A percentile compares a stretch with the other conserved stretches of the same genome.
phyloP scores from a whole-genome alignment of 805 yeast genomes.

The Saccharomycopsis synnaedendra region DNA sequence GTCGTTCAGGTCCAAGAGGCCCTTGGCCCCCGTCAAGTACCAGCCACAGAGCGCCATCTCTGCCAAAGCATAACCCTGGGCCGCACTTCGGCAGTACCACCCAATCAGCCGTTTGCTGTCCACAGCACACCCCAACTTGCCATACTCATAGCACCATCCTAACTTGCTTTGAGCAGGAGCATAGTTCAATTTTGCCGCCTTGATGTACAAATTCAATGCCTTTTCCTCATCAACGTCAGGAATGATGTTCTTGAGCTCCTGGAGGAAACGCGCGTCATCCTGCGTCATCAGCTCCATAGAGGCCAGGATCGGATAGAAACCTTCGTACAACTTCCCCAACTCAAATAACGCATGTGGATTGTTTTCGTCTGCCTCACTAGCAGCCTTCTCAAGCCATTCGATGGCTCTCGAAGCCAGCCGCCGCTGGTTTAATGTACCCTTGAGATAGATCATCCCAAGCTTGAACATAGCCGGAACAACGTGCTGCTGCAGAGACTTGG shows the following conservation, averaged over 20 bases:
- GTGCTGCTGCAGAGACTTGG: slow-evolving; percentile 49
- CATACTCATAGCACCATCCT: slow-evolving; percentile 67
- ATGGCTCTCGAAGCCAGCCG: slow-evolving; percentile 33
- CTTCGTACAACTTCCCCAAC: slow-evolving; percentile 43
- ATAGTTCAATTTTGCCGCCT: slow-evolving; percentile 50
- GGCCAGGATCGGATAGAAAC: slow-evolving; percentile 24
- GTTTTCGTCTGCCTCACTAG: slow-evolving; percentile 28
- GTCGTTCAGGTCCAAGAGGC: slow-evolving; percentile 41
- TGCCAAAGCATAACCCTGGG: slow-evolving; percentile 51
- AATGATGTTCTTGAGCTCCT: slow-evolving; percentile 23
- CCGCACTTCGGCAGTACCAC: slow-evolving; percentile 66
- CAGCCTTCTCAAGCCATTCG: slow-evolving; percentile 41
- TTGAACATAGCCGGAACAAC: slow-evolving; percentile 63
- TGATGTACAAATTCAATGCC: slow-evolving; percentile 42
- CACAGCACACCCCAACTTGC: slow-evolving; percentile 39
- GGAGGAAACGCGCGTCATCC: slow-evolving; percentile 24
- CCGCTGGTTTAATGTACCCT: slow-evolving; percentile 32
- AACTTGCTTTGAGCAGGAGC: slow-evolving; percentile 59
- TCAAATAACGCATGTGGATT: slow-evolving; percentile 51
- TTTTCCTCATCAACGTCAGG: slow-evolving; percentile 26
- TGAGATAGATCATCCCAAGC: slow-evolving; percentile 51
- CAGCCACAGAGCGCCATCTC: slow-evolving; percentile 69
- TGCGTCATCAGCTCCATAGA: slow-evolving; percentile 16
- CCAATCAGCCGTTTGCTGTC: slow-evolving; percentile 52
- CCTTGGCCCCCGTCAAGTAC: slow-evolving; percentile 61